phyloP scores from a whole-genome alignment of 2,329 filamentous ascomycete genomes.

The Penicillium italicum region DNA sequence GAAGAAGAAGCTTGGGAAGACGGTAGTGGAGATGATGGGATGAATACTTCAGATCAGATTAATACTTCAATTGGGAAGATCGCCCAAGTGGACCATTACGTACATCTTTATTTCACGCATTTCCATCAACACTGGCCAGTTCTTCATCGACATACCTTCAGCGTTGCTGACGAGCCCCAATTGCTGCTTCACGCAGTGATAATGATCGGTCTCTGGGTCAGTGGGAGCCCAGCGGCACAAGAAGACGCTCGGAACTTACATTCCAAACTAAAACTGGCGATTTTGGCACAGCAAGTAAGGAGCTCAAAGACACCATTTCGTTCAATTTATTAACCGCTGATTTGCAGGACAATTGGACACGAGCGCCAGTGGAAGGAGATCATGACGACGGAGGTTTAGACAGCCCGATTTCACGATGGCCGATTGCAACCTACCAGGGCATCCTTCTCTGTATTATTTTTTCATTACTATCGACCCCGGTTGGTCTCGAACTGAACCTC shows the following conservation, averaged over 20 bases:
- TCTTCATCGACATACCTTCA: background rate
- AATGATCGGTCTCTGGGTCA: background rate
- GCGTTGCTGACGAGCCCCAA: background rate
- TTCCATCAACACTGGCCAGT: background rate
- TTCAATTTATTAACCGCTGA: background rate
- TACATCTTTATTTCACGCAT: background rate
- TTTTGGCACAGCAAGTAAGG: background rate
- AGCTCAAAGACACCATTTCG: rapidly evolving
- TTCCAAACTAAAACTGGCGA: background rate
- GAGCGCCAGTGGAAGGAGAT: background rate
- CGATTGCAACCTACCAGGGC: background rate
- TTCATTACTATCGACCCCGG: background rate
- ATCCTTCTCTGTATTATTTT: background rate
- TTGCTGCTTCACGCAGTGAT: background rate
- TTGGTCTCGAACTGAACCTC: background rate
- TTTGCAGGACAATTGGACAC: background rate
- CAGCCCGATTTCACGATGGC: background rate
- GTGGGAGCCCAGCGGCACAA: background rate
- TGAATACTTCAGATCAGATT: background rate
- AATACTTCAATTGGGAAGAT: background rate
- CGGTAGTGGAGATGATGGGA: background rate
- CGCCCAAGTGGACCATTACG: background rate
- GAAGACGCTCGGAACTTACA: background rate
- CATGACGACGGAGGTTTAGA: background rate
- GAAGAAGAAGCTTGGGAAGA: background rate